Evolutionary conservation across 2,329 filamentous ascomycete genomes (phyloP), one percentile per base, ranked within the genome.

Genomic region (Aspergillus pseudoterreus): DNA sequence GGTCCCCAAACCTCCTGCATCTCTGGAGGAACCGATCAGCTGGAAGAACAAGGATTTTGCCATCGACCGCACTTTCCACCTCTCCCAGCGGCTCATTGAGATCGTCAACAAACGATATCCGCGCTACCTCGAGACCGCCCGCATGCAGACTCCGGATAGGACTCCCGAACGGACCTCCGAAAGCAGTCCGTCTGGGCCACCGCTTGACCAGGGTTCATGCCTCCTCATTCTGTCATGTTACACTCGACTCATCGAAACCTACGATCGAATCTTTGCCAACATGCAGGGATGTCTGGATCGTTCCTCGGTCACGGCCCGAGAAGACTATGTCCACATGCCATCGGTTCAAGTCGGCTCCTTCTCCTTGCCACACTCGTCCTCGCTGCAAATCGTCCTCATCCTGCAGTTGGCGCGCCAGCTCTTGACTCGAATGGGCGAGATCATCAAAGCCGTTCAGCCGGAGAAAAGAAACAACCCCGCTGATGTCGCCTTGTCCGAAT

Each of bases 1-100:
- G 19, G 45, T 47, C 8, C 45, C 45, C 14, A 47, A 22, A 24
- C 45, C 45, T 3, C 45, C 45, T 10, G 33, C 33, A 22, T 39
- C 32, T 2, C 15, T 47, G 3, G 15, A 17, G 8, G 45, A 47
- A 24, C 45, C 45, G 8, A 8, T 47, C 33, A 47, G 45, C 45
- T 47, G 45, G 45, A 47, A 47, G n/a, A 24, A 47, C 45, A 47
- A 47, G 32, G 45, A 36, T 41, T 50, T 50, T 22, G 47, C 39
- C 17, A 44, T 50, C 12, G 47, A 50, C 30, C 47, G 41, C 17
- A 50, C 47, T 17, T 50, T 50, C 10, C 33, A 44, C 9, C 27
- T 50, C 15, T 50, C 47, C 12, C 47, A 50, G 30, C 47, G 41
- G 41, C 19, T 50, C 17, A 44, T 50, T 38, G 47, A 50, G 39